phyloP scores from a whole-genome alignment of 495 filamentous ascomycete species.

The Parathielavia appendiculata region DNA sequence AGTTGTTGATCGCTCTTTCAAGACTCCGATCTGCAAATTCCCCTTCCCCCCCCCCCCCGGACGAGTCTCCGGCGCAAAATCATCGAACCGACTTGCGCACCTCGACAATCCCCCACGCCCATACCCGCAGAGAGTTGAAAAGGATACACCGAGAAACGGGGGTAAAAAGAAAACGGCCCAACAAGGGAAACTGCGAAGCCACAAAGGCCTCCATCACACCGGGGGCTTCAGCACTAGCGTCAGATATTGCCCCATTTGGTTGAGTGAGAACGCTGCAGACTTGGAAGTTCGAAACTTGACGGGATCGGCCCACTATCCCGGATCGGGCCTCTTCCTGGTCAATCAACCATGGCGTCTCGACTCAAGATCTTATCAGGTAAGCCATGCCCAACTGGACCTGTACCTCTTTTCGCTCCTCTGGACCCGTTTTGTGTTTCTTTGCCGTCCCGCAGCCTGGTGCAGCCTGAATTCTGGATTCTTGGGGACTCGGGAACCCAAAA shows the following conservation, averaged over 20 bases:
- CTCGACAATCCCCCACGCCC: constrained; percentile 11
- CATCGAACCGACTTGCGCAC: constrained; percentile 12
- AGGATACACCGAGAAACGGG: constrained; percentile 1
- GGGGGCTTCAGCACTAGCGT: constrained; percentile 17
- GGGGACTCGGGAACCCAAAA: constrained; percentile 22
- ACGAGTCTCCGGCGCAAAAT: constrained; percentile 14
- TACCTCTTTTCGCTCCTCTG: constrained; percentile 21
- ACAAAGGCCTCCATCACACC: constrained; percentile 15
- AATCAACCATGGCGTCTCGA: constrained; percentile 48
- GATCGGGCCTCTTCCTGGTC: constrained; percentile 33
- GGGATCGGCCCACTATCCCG: constrained; percentile 36
- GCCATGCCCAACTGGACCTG: constrained; percentile 26
- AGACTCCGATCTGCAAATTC: constrained; percentile 28
- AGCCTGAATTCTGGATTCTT: constrained; percentile 27
- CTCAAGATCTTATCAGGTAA: constrained; percentile 51
- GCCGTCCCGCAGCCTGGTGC: constrained; percentile 33
- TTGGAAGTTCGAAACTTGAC: constrained; percentile 33
- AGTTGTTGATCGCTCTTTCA: constrained; percentile 27
- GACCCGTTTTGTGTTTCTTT: constrained; percentile 15
- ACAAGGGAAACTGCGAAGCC: constrained; percentile 8
- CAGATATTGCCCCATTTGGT: constrained; percentile 21
- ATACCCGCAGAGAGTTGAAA: constrained; percentile 9
- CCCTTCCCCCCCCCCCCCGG: too few species aligned
- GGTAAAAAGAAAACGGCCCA: constrained; percentile 4
- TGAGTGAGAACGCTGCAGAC: constrained; percentile 25